Evolutionary conservation across 306 rosid species (phyloP).

Genomic region (Citrullus colocynthis): DNA sequence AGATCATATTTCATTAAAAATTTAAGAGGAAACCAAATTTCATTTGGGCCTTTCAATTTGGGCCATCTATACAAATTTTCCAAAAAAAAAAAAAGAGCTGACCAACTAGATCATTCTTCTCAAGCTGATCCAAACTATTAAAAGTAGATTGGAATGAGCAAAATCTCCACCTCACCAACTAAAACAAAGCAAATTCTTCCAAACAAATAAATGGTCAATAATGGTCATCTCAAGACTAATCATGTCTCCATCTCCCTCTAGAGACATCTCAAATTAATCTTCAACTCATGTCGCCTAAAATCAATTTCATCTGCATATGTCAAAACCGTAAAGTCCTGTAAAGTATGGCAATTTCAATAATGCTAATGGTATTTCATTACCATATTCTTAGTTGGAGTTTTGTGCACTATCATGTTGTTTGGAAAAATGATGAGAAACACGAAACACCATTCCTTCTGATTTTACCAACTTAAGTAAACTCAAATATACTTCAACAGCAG

Average conservation of each 20-base stretch:
- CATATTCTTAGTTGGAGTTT: neutral
- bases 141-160: neutral
- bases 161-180: neutral
- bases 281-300: neutral
- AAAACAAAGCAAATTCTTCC: neutral
- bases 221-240: neutral
- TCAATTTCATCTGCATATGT: neutral
- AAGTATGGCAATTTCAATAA: neutral
- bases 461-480: neutral
- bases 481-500: neutral
- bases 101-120: neutral
- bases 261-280: neutral
- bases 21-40: no score
- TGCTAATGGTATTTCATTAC: neutral
- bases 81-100: neutral
- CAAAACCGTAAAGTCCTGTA: neutral
- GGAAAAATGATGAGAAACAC: neutral
- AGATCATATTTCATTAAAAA: no score
- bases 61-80: no score
- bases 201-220: neutral
- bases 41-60: no score
- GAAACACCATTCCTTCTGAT: neutral
- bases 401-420: neutral
- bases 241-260: neutral
- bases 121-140: neutral